Evolutionary conservation across 228 moss, liverwort and hornwort species (phyloP), one percentile per base, ranked within the genome.

Genomic region (Sphagnum fallax): DNA sequence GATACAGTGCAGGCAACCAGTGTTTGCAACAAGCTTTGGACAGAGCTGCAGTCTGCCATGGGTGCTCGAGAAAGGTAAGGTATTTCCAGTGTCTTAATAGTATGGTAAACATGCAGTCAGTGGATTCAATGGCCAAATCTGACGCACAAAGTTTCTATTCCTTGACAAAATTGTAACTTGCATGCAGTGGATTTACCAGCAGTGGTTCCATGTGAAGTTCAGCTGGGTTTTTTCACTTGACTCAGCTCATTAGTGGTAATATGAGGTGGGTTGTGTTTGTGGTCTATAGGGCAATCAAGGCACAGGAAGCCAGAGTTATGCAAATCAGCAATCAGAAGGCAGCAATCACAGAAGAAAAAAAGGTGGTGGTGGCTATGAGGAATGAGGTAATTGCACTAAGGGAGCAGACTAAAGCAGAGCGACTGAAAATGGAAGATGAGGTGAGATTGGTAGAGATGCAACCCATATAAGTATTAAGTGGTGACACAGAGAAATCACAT

Each of bases 21-120:
- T 49, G 67, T 49, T 62, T 86, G 85, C 53, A 79, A 74, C 63
- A 82, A 80, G 61, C 63, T 80, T 53, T 86, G 85, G 85, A 73
- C 68, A 67, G 77, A 82, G 51, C 73, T 86, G 58, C 71, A 75
- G 60, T 74, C 49, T 32, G 82, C 80, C 70, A 69, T 73, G 59
- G 65, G 77, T 11, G 52, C 68, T 16, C 85, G 85, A 71, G 85
- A 82, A 66, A 82, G 82, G 85, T 80, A 65, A 65, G 32, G 14
- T 6, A 13, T 48, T 10, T 6, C 7, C 65, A 4, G 49, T 6
- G 47, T 55, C 55, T 55, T 55, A 55, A 55, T 55, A 55, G 55
- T 8, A 12, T 2, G 1, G 12, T 55, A 55, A 55, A 8, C 55
- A 55, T 8, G 55, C 12, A 8, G 55, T 55, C 55, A 55, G 55